Evolutionary conservation across 352 stramenopile genomes (phyloP), one percentile per base, ranked within the genome.

Genomic region (Aphanomyces stellatus): DNA sequence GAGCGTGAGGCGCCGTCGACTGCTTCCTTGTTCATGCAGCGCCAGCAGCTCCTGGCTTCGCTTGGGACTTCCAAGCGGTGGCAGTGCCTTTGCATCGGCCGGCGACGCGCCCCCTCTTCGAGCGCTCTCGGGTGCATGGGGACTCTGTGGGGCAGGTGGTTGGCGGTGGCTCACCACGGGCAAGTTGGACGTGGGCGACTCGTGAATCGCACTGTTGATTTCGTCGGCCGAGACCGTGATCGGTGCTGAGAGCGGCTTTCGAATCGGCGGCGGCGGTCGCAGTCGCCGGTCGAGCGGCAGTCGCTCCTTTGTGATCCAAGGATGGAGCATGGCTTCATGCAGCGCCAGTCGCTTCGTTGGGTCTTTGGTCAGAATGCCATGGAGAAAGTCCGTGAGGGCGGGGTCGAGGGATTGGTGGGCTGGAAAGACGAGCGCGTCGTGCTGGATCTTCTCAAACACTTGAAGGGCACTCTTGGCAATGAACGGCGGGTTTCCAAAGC

Each of bases 391-490:
- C 13, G 81, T 71, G 1, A 92, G 53, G 30, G 80, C 27, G 7
- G 82, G 75, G 33, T 91, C 82, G 27, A 87, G 77, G 15, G 73
- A 19, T n/a, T n/a, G n/a, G n/a, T n/a, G n/a, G 1, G 61, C 57
- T 3, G 82, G 83, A 46, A 93, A 91, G 8, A 84, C 76, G 5
- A 93, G 73, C 4, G 82, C 72, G 19, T 87, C 85, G 13, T 84
- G 82, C 61, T 94, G 82, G 63, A 97, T 97, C 65, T 81, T 84
- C 30, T 96, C 77, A 63, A 95, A 95, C 71, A 98, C 82, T 65
- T 88, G 76, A 71, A 96, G 77, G 0, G 91, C 82, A 27, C 84
- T 96, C 46, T 94, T 92, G 1, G 88, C 88, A 11, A 97, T 55
- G 69, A 97, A 97, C 13, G 92, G 91, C 13, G 88, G 88, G 34